These are phyloP conservation scores for Skeletonema menzelii DNA, from an alignment of 108 stramenopile species.

Conservation along the genomic window DNA sequence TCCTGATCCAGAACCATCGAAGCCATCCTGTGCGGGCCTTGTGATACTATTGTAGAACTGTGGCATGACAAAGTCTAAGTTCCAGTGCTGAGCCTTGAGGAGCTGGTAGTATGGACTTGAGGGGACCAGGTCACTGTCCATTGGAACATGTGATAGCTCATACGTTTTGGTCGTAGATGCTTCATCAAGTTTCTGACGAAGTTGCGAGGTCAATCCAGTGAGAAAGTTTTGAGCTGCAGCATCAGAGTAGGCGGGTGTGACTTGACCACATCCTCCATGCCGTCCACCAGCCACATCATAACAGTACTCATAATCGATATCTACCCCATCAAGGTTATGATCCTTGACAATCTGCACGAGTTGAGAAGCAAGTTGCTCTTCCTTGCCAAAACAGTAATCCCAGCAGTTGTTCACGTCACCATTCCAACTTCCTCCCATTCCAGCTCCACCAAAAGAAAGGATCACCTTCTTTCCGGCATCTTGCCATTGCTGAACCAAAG, in stretches of 20 bases:
- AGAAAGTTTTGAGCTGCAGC: slow-evolving; percentile 43
- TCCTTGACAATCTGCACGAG: slow-evolving; percentile 40
- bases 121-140: slow-evolving; percentile 48
- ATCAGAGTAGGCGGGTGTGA: neutral
- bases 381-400: slow-evolving; percentile 60
- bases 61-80: slow-evolving; percentile 59
- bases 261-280: slow-evolving; percentile 4
- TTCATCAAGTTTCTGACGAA: slow-evolving; percentile 29
- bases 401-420: slow-evolving; percentile 52
- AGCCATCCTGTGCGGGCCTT: slow-evolving; percentile 47
- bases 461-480: slow-evolving; percentile 64
- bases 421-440: slow-evolving; percentile 63
- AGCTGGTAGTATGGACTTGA: slow-evolving; percentile 33
- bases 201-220: slow-evolving; percentile 33
- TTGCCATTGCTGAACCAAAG: slow-evolving; percentile 46
- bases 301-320: slow-evolving; percentile 61
- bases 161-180: slow-evolving; percentile 8
- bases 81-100: slow-evolving; percentile 16
- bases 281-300: slow-evolving; percentile 32
- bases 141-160: slow-evolving; percentile 48
- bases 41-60: slow-evolving; percentile 65
- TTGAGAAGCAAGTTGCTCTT: slow-evolving; percentile 38
- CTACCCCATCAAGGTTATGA: slow-evolving; percentile 46
- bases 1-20: slow-evolving; percentile 20
- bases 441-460: slow-evolving; percentile 68